phyloP scores from a whole-genome alignment of 768 basidiomycete species.

The Gloeostereum incarnatum region DNA sequence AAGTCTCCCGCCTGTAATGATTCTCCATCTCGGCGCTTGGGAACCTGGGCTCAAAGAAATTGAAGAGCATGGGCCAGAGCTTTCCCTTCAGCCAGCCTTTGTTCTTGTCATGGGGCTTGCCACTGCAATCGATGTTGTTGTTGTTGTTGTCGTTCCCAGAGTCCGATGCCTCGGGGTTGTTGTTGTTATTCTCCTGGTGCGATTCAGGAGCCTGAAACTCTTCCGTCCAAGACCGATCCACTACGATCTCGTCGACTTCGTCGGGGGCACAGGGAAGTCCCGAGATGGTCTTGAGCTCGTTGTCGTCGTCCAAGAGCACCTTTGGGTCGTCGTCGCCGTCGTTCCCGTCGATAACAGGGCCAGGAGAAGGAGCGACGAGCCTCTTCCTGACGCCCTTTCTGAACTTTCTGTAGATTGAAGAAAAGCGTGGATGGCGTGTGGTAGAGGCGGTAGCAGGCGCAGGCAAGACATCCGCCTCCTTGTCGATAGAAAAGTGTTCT shows the following conservation, averaged over 20 bases:
- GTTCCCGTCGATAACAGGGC: not conserved
- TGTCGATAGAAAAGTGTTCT: no score
- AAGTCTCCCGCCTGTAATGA: slow-evolving; percentile 12
- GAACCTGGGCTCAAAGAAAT: slow-evolving; percentile 12
- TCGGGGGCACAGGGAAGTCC: slow-evolving; percentile 11
- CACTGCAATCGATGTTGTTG: slow-evolving; percentile 4
- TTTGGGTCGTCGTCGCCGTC: not conserved
- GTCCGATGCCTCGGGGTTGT: slow-evolving; percentile 6
- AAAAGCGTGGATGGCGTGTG: no score
- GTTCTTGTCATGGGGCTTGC: slow-evolving; percentile 3
- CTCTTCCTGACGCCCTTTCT: not conserved
- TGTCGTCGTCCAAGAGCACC: not conserved
- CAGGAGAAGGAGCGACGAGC: not conserved
- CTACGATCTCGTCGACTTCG: slow-evolving; percentile 47
- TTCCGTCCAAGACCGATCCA: slow-evolving; percentile 44
- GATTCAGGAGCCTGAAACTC: slow-evolving; percentile 25
- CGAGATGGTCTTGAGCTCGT: not conserved
- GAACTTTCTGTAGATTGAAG: no score
- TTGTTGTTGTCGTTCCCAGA: slow-evolving; percentile 7
- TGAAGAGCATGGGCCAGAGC: slow-evolving; percentile 8
- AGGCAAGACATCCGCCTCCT: no score
- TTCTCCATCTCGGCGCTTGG: slow-evolving; percentile 8
- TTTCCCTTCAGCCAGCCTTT: slow-evolving; percentile 1
- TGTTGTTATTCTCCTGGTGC: slow-evolving; percentile 17
- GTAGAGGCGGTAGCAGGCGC: no score